Conservation (phyloP, 2,329 filamentous ascomycete species). For the Pestalotiopsis sp. region DNA sequence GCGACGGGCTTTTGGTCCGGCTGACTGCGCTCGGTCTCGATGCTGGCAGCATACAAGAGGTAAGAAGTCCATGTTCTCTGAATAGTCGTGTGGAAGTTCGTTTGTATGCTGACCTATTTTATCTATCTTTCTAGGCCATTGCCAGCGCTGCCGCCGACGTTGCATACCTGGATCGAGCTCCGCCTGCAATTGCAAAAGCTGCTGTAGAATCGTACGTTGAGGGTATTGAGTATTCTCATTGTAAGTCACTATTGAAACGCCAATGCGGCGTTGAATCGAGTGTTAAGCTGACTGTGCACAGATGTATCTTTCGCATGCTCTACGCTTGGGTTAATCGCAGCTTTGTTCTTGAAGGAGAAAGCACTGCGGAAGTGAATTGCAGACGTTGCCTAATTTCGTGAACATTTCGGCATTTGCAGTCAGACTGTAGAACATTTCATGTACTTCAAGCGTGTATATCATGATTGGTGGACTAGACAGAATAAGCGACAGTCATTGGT, state of each 20-base stretch:
- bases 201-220: constrained; percentile 22
- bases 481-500: no score
- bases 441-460: background rate
- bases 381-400: no score
- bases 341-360: constrained; percentile 5
- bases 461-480: no score
- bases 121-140: constrained; percentile 33
- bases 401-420: no score
- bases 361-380: background rate
- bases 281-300: background rate
- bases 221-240: constrained; percentile 24
- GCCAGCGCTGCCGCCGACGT: constrained; percentile 39
- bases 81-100: no score
- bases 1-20: constrained; percentile 26
- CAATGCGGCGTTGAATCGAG: no score
- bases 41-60: constrained; percentile 23
- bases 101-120: no score
- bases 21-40: constrained; percentile 26
- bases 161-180: constrained; percentile 36
- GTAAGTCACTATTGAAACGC: constrained; percentile 14
- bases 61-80: constrained; percentile 11
- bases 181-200: constrained; percentile 16
- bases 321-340: constrained; percentile 1
- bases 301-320: constrained; percentile 5
- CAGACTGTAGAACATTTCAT: background rate